phyloP scores from a whole-genome alignment of 2,329 filamentous ascomycete species.

The Aspergillus piperis region DNA sequence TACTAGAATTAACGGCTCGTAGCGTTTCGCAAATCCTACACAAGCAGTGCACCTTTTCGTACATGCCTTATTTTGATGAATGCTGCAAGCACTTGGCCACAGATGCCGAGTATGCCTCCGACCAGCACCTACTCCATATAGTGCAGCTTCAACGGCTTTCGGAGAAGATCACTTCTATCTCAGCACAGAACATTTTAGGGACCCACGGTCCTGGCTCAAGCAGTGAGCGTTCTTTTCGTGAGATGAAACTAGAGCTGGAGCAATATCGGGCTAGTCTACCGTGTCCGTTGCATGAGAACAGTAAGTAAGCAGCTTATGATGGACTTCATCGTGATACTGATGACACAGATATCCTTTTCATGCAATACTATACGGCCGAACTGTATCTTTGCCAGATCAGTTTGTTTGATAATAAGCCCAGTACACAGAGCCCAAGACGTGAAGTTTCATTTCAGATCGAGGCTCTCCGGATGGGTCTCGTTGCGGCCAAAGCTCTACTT shows the following conservation, averaged over 20 bases:
- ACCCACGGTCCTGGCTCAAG: neutral
- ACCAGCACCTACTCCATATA: conserved; percentile 15
- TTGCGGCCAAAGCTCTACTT: conserved; percentile 10
- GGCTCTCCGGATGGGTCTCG: conserved; percentile 15
- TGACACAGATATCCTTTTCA: conserved; percentile 32
- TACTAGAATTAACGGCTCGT: neutral
- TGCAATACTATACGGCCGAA: conserved; percentile 43
- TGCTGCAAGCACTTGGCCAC: conserved; percentile 9
- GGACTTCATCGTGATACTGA: neutral
- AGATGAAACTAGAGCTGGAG: conserved; percentile 4
- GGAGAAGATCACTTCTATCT: conserved; percentile 11
- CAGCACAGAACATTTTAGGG: neutral
- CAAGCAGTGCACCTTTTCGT: conserved; percentile 15
- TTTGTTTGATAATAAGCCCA: conserved; percentile 27
- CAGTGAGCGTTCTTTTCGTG: neutral
- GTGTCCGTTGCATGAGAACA: neutral
- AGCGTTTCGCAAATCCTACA: conserved; percentile 16
- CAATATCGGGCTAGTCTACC: neutral
- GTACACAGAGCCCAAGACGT: neutral
- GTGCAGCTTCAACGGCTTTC: conserved; percentile 17
- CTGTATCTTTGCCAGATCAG: conserved; percentile 44
- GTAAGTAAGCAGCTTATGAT: neutral
- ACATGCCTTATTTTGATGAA: conserved; percentile 10
- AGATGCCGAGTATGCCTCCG: conserved; percentile 14
- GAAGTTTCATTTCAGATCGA: conserved; percentile 12